Percentiles rank a stretch among this genome's conserved stretches.
phyloP scores from a whole-genome alignment of 129 eudicot genomes.

The Flaveria trinervia region DNA sequence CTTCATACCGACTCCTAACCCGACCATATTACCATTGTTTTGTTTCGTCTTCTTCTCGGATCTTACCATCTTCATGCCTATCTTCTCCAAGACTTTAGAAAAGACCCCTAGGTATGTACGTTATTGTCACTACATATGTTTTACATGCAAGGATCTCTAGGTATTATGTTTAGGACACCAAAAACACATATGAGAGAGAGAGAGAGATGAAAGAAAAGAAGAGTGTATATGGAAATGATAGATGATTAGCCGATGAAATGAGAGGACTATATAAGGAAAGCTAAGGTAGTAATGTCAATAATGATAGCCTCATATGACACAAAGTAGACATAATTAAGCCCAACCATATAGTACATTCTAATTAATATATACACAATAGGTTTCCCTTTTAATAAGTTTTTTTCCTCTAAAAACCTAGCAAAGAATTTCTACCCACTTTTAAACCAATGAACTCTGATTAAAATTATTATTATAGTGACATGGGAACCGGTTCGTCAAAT shows the following conservation, averaged over 20 bases:
- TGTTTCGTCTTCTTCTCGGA: constrained; percentile 37
- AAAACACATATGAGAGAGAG: background rate
- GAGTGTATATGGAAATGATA: background rate
- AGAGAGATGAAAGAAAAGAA: constrained; percentile 25
- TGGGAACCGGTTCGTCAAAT: no score
- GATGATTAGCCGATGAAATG: constrained; percentile 22
- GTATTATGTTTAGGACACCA: constrained; percentile 29
- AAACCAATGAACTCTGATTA: no score
- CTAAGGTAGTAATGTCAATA: background rate
- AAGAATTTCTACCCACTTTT: no score
- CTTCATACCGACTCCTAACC: constrained; percentile 48
- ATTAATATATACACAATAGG: background rate
- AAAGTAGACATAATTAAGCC: constrained; percentile 1
- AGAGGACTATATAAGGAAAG: constrained; percentile 29
- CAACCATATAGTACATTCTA: constrained; percentile 2
- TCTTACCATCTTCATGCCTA: constrained; percentile 42
- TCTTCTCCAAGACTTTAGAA: background rate
- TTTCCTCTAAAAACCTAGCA: no score
- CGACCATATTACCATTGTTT: constrained; percentile 32
- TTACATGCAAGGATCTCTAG: constrained; percentile 9
- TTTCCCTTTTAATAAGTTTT: no score
- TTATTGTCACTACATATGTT: background rate
- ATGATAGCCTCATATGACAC: background rate
- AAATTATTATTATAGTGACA: no score
- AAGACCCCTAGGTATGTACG: background rate